Evolutionary conservation across 1,284 basidiomycete genomes (phyloP).

Genomic region (Melampsora abietis-canadensis): DNA sequence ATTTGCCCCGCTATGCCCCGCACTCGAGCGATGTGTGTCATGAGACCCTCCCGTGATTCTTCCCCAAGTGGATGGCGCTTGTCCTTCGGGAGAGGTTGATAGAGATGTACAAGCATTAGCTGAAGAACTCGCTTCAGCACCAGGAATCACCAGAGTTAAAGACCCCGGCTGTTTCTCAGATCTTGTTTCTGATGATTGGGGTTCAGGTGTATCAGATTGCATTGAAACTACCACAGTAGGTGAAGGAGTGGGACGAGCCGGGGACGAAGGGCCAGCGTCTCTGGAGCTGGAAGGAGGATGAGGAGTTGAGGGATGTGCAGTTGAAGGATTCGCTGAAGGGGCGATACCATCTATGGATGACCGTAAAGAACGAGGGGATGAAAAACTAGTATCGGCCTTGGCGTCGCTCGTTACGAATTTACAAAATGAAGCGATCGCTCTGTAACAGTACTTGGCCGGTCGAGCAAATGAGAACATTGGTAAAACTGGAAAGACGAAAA

Average conservation of each 20-base stretch:
- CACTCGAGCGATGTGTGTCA: background rate
- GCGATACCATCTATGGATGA: background rate
- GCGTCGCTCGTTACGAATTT: constrained; percentile 52
- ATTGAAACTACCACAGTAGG: background rate
- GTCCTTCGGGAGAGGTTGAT: constrained; percentile 44
- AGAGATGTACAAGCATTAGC: background rate
- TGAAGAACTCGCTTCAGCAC: background rate
- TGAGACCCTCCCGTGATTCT: constrained; percentile 18
- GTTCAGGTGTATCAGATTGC: constrained; percentile 9
- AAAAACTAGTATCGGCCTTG: constrained; percentile 40
- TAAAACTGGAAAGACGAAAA: constrained; percentile 55
- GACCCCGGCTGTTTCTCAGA: background rate
- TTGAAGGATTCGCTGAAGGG: background rate
- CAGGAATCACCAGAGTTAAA: background rate
- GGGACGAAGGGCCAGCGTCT: background rate
- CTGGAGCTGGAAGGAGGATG: background rate
- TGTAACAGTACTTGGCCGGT: constrained; percentile 54
- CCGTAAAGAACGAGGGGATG: background rate
- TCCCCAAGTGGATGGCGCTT: constrained; percentile 48
- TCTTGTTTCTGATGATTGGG: background rate
- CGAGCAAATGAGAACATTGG: constrained; percentile 56
- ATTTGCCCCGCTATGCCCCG: background rate
- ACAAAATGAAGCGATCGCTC: constrained; percentile 53
- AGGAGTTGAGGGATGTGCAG: background rate
- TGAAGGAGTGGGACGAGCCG: background rate